Conservation (phyloP, 352 stramenopile species). For the Globisporangium recalcitrans region DNA sequence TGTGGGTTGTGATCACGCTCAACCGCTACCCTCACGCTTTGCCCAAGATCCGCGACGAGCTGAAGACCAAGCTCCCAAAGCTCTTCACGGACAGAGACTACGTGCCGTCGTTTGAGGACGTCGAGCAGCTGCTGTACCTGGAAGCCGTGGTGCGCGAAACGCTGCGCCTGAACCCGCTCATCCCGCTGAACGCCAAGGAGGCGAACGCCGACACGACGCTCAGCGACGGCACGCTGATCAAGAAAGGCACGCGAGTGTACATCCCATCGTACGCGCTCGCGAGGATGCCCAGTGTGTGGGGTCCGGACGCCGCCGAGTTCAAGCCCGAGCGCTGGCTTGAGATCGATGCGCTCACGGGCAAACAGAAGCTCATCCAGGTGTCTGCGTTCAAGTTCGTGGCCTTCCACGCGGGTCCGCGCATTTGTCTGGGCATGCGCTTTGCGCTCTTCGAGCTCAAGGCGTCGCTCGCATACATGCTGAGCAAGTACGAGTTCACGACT, state of each 20-base stretch:
- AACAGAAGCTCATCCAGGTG: constrained; percentile 14
- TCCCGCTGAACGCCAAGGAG: constrained; percentile 54
- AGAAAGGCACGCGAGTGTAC: constrained; percentile 42
- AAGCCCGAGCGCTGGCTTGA: constrained; percentile 56
- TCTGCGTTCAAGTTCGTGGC: constrained; percentile 24
- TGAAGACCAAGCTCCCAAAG: constrained; percentile 32
- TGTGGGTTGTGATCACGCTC: constrained; percentile 70
- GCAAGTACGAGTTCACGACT: constrained; percentile 40
- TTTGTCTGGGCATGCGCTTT: constrained; percentile 39
- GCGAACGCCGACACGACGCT: constrained; percentile 47
- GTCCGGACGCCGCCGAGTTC: constrained; percentile 38
- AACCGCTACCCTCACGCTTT: constrained; percentile 51
- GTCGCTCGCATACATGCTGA: constrained; percentile 21
- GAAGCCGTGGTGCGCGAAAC: constrained; percentile 58
- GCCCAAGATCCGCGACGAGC: constrained; percentile 40
- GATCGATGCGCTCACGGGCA: constrained; percentile 23
- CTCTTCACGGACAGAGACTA: constrained; percentile 25
- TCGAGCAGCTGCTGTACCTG: constrained; percentile 49
- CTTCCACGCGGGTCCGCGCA: constrained; percentile 39
- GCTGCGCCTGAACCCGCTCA: constrained; percentile 55
- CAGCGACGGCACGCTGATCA: constrained; percentile 49
- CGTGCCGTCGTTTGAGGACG: constrained; percentile 41
- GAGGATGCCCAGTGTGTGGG: constrained; percentile 40
- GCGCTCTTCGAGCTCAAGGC: constrained; percentile 55
- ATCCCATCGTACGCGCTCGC: constrained; percentile 52